Percentiles rank a stretch among this genome's conserved stretches.
Evolutionary conservation across 768 basidiomycete species (phyloP).

Genomic region (Boletales sp.): DNA sequence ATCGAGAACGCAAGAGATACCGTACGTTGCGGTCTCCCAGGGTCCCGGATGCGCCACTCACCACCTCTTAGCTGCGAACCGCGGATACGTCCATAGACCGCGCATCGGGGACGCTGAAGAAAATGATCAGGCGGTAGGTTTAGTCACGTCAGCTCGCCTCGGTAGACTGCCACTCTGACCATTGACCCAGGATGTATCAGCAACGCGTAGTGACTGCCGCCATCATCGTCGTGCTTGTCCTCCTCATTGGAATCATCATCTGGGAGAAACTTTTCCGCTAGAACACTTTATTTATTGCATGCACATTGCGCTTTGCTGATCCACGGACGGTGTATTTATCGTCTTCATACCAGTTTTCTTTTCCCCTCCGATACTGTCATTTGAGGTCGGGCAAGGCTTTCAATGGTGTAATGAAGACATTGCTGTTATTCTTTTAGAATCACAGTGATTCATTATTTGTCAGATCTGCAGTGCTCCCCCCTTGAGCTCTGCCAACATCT

Average conservation of each 20-base stretch:
- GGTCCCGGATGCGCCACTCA: neutral
- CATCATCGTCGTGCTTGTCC: conserved; percentile 80
- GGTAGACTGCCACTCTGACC: conserved; percentile 10
- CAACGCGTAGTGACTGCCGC: conserved; percentile 84
- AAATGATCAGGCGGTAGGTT: conserved; percentile 91
- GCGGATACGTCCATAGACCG: conserved; percentile 89
- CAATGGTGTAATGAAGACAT: conserved; percentile 34
- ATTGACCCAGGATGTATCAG: conserved; percentile 83
- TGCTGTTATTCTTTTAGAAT: conserved; percentile 15
- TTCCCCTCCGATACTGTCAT: neutral
- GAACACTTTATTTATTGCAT: conserved; percentile 13
- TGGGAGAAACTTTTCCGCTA: conserved; percentile 70
- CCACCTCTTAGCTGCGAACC: conserved; percentile 58
- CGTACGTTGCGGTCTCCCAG: conserved; percentile 39
- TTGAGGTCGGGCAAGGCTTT: neutral
- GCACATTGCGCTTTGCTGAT: conserved; percentile 12
- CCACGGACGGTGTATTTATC: conserved; percentile 27
- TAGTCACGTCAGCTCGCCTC: neutral
- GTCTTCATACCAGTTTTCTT: conserved; percentile 14
- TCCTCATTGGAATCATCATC: conserved; percentile 77
- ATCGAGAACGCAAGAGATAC: conserved; percentile 91
- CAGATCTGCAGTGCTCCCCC: neutral
- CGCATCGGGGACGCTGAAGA: conserved; percentile 87
- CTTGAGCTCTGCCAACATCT: too few relatives aligned
- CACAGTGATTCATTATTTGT: too few relatives aligned